Conservation (phyloP, 2,329 filamentous ascomycete species). For the Colletotrichum filicis region DNA sequence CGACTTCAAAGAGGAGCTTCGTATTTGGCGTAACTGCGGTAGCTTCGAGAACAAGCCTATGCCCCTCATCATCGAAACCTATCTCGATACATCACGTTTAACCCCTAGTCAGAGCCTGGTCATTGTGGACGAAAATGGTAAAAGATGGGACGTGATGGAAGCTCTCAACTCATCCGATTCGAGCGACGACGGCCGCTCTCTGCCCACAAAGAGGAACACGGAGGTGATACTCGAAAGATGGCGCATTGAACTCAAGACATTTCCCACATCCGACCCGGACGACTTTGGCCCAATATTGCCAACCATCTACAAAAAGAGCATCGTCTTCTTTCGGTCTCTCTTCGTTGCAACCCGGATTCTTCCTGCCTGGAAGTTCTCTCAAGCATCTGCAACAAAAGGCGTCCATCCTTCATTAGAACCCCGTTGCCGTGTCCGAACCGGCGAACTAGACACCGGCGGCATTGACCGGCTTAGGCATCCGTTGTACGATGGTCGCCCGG, state of each 20-base stretch:
- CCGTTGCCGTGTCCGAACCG: constrained; percentile 81
- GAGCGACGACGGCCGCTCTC: constrained; percentile 53
- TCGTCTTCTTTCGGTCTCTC: constrained; percentile 91
- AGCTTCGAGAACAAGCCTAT: constrained; percentile 78
- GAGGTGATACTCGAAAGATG: constrained; percentile 92
- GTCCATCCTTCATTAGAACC: constrained; percentile 76
- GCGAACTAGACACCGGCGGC: constrained; percentile 63
- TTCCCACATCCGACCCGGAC: constrained; percentile 57
- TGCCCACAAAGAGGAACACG: constrained; percentile 60
- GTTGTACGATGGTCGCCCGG: constrained; percentile 70
- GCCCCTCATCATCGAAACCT: constrained; percentile 90
- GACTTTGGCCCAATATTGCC: constrained; percentile 76
- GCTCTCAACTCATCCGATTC: constrained; percentile 75
- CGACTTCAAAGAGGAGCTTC: constrained; percentile 83
- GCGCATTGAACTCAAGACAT: constrained; percentile 82
- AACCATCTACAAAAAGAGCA: constrained; percentile 96
- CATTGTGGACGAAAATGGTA: constrained; percentile 87
- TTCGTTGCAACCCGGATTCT: constrained; percentile 85
- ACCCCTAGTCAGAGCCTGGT: constrained; percentile 89
- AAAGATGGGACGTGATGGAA: constrained; percentile 91
- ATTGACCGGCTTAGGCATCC: constrained; percentile 78
- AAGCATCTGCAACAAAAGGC: constrained; percentile 78
- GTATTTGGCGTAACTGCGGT: constrained; percentile 84
- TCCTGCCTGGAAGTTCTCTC: constrained; percentile 85
- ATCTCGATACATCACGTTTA: constrained; percentile 82